These are phyloP conservation scores for Amylocarpus encephaloides DNA, from an alignment of 2,329 filamentous ascomycete genomes.

Conservation along the genomic window DNA sequence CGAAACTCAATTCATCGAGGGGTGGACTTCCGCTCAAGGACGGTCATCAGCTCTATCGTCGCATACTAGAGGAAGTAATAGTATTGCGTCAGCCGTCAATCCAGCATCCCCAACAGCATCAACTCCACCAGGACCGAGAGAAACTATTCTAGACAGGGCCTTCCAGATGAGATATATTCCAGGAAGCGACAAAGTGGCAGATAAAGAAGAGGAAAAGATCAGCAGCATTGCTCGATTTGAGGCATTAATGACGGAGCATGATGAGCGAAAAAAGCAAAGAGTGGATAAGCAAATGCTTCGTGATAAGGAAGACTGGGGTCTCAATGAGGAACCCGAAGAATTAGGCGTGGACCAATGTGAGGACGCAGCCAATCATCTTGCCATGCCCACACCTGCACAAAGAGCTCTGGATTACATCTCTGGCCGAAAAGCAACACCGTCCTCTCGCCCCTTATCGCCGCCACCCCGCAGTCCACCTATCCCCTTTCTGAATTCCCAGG, in stretches of 20 bases:
- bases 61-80: conserved; percentile 48
- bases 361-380: conserved; percentile 29
- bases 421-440: conserved; percentile 20
- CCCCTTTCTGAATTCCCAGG: conserved; percentile 27
- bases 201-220: conserved; percentile 53
- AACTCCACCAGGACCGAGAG: conserved; percentile 44
- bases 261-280: conserved; percentile 37
- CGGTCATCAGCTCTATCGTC: conserved; percentile 51
- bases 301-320: conserved; percentile 26
- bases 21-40: conserved; percentile 54
- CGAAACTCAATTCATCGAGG: conserved; percentile 52
- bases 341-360: conserved; percentile 32
- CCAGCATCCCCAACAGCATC: conserved; percentile 34
- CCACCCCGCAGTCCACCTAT: conserved; percentile 20
- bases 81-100: conserved; percentile 44
- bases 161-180: conserved; percentile 59
- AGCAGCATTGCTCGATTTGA: conserved; percentile 61
- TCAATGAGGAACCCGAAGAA: conserved; percentile 35
- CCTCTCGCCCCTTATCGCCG: conserved; percentile 20
- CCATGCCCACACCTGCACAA: conserved; percentile 30
- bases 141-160: conserved; percentile 61
- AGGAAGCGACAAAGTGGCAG: conserved; percentile 45
- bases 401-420: conserved; percentile 32
- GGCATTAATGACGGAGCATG: conserved; percentile 56
- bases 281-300: conserved; percentile 2